Conservation (phyloP, 208 protist genomes). For the Balamuthia mandrillaris region DNA sequence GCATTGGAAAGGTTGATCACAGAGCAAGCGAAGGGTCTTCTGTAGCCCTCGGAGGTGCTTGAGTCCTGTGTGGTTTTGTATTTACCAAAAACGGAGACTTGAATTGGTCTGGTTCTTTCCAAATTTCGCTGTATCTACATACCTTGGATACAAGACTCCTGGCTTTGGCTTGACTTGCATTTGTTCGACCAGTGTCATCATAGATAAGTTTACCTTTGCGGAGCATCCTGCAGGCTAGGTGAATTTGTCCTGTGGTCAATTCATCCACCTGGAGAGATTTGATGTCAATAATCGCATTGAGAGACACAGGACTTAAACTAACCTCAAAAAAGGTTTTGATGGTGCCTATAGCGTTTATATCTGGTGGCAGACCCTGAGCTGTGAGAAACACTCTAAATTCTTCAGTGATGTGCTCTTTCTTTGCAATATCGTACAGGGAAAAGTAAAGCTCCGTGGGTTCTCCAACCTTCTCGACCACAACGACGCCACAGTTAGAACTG, state of each 20-base stretch:
- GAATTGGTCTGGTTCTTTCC: too few relatives aligned
- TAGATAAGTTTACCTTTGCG: too few relatives aligned
- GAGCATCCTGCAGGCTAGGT: neutral
- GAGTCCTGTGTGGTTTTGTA: neutral
- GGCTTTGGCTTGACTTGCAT: too few relatives aligned
- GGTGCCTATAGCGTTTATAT: constrained; percentile 41
- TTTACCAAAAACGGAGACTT: neutral
- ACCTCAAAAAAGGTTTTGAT: constrained; percentile 44
- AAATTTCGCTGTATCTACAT: too few relatives aligned
- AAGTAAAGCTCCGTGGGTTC: constrained; percentile 35
- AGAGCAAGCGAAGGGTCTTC: neutral
- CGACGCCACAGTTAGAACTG: too few relatives aligned
- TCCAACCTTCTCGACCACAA: constrained; percentile 19
- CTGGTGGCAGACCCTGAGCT: constrained; percentile 28
- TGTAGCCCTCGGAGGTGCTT: neutral
- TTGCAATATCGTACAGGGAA: constrained; percentile 26
- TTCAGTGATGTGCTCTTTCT: constrained; percentile 11
- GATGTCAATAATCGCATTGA: too few relatives aligned
- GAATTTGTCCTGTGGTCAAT: neutral
- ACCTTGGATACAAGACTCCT: too few relatives aligned
- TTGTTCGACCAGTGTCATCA: too few relatives aligned
- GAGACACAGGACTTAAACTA: too few relatives aligned
- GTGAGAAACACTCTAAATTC: constrained; percentile 41
- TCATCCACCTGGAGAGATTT: neutral
- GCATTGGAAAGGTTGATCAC: neutral